A percentile compares a stretch with the other conserved stretches of the same genome.
phyloP scores from a whole-genome alignment of 148 eudicot species.

The Rhododendron ferrugineum region DNA sequence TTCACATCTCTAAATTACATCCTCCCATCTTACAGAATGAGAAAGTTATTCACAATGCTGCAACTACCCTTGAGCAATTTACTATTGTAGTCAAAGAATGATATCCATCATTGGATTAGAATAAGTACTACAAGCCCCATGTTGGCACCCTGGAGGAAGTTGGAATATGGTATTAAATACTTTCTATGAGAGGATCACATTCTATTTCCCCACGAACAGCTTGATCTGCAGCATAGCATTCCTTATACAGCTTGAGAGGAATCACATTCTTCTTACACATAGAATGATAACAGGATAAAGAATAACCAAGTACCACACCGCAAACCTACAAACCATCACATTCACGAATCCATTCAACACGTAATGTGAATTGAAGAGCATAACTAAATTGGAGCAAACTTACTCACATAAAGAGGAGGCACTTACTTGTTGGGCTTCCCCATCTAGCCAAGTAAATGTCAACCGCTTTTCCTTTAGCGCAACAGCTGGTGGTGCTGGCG shows the following conservation, averaged over 20 bases:
- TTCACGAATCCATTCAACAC: not conserved
- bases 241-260: not conserved
- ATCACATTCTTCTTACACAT: not conserved
- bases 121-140: conserved; percentile 2
- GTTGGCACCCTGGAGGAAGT: not conserved
- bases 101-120: not conserved
- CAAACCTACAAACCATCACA: not conserved
- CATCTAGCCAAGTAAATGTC: conserved; percentile 94
- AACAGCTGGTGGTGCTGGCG: conserved; percentile 37
- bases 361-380: not conserved
- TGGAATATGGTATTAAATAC: not conserved
- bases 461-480: conserved; percentile 69
- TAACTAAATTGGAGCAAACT: not conserved
- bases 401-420: not conserved
- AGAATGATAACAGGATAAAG: not conserved
- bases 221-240: not conserved
- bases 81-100: not conserved
- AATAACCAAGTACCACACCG: not conserved
- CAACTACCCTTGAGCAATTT: not conserved
- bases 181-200: not conserved
- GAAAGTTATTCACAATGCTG: not conserved
- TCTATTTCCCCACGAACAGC: not conserved
- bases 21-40: not conserved
- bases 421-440: conserved; percentile 83
- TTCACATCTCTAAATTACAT: not conserved